Evolutionary conservation across 2,329 filamentous ascomycete species (phyloP), one percentile per base, ranked within the genome.

Genomic region (Hypoxylon sp.): DNA sequence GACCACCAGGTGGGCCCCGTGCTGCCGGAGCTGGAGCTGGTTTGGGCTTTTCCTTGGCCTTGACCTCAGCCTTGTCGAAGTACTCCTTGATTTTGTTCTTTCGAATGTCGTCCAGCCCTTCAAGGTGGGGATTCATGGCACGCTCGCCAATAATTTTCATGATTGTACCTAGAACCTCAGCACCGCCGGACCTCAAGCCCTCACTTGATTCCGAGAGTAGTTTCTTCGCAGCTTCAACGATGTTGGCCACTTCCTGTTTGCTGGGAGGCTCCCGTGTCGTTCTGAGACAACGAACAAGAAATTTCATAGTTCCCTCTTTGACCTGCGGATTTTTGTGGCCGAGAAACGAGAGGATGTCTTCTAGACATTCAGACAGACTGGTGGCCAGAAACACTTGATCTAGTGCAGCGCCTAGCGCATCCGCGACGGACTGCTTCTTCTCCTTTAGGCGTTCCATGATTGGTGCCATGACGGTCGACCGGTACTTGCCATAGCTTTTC

Each of bases 141-240:
- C 96, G 89, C 79, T 99, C 96, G 43, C 96, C 95, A 82, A 98
- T 92, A 59, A 99, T 98, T 82, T 98, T 99, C 96, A 97, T 98
- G 52, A 99, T 80, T 0, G 94, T 97, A 69, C 96, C 96, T 2
- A 99, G 83, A 32, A 96, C 90, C 78, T 99, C 96, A 12, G 94
- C 94, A 77, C 94, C 96, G 29, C 93, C 94, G 51, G 95, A 91
- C 79, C 96, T 89, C 63, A 97, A 88, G 2, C 87, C 90, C 73
- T 96, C 94, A 71, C 90, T 94, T 0, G 93, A 95, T 77, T 99
- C 96, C 0, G 94, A 90, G 14, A 99, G 84, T 6, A 98, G 83
- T 78, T 97, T 98, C 75, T 95, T 97, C 27, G 89, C 90, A 0
- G 89, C 87, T 73, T 98, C 96, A n/a, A 94, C 92, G 57, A 98